A percentile compares a stretch with the other conserved stretches of the same genome.
Conservation (phyloP, 2,329 filamentous ascomycete species). For the Ophiosphaerella herpotricha region DNA sequence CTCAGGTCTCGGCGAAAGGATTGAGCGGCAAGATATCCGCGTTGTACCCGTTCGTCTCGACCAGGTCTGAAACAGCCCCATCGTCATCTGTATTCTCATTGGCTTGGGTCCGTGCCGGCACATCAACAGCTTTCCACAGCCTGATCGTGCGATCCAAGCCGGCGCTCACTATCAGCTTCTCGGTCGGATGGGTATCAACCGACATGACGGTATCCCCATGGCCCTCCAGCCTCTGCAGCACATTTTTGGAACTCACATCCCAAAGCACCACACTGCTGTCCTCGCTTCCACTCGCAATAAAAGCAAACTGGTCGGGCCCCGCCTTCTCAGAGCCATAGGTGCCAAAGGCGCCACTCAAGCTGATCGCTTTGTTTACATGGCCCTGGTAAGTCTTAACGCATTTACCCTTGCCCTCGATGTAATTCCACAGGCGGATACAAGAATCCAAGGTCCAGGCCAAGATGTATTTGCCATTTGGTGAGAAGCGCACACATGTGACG, state of each 20-base stretch:
- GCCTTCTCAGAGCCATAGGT: constrained; percentile 54
- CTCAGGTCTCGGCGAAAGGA: constrained; percentile 15
- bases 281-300: constrained; percentile 84
- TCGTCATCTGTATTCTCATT: background rate
- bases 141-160: constrained; percentile 66
- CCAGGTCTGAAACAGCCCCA: background rate
- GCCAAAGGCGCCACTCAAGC: constrained; percentile 83
- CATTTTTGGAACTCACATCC: constrained; percentile 85
- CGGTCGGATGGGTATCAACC: constrained; percentile 62
- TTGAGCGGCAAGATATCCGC: constrained; percentile 25
- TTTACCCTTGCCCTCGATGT: constrained; percentile 82
- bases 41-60: constrained; percentile 21
- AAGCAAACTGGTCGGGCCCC: constrained; percentile 50
- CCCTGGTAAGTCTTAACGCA: constrained; percentile 98
- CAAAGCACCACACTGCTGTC: constrained; percentile 84
- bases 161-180: constrained; percentile 63
- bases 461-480: constrained; percentile 90
- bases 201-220: constrained; percentile 64
- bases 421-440: constrained; percentile 92
- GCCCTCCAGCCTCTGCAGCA: constrained; percentile 69
- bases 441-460: constrained; percentile 90
- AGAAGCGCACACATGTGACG: constrained; percentile 87
- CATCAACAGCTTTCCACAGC: constrained; percentile 54
- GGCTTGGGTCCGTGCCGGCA: background rate
- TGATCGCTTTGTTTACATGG: constrained; percentile 81